phyloP scores from a whole-genome alignment of 441 rosid genomes.

The Rhodomyrtus psidioides region DNA sequence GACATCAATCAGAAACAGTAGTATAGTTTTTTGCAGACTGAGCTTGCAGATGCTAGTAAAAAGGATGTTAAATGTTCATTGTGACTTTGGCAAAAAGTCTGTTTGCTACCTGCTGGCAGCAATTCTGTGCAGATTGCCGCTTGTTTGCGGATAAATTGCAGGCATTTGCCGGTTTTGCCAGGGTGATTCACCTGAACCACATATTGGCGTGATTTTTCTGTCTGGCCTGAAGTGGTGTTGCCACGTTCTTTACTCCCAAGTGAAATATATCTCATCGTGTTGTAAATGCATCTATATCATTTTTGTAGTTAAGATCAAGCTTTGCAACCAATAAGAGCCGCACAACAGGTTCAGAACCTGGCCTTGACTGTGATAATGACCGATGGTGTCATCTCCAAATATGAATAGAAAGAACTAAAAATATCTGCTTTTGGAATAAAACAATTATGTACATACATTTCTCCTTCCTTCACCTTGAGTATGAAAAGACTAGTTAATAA shows the following conservation, averaged over 20 bases:
- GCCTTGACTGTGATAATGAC: not conserved
- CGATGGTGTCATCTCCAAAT: not conserved
- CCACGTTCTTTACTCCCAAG: not conserved
- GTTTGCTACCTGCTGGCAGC: not conserved
- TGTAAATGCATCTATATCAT: not conserved
- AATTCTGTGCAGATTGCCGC: not conserved
- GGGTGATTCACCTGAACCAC: not conserved
- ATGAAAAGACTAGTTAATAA: not conserved
- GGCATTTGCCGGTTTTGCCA: not conserved
- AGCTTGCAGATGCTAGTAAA: not conserved
- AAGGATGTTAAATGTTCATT: not conserved
- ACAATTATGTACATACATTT: not conserved
- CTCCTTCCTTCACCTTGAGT: not conserved
- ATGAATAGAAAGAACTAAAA: not conserved
- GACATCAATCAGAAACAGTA: not conserved
- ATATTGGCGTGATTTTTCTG: not conserved
- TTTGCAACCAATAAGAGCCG: not conserved
- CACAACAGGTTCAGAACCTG: not conserved
- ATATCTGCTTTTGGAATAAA: not conserved
- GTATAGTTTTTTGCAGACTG: not conserved
- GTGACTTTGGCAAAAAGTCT: not conserved
- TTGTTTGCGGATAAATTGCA: not conserved
- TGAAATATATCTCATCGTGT: not conserved
- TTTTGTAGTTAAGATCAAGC: not conserved
- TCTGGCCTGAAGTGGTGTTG: not conserved